Base-by-base conservation (phyloP, 257 asterid genomes). In the Solanum corneliomulleri region DNA sequence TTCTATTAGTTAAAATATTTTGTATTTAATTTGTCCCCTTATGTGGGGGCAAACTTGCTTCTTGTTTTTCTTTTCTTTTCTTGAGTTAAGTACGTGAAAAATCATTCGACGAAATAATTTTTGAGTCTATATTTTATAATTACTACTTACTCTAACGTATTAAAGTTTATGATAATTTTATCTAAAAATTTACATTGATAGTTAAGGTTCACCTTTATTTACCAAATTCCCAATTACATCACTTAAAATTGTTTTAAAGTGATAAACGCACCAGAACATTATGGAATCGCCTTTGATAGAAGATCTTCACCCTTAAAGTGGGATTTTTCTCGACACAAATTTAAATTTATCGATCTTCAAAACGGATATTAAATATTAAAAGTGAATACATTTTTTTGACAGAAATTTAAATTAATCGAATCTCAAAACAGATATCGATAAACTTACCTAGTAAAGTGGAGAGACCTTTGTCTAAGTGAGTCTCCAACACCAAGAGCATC, bases 401-500 rank as follows among this genome's bases (percentile, higher is more conserved):
- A 37, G 0, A 6, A 37, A 37, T 37, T 37, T 1, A n/a, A 10
- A 9, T 60, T 21, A 60, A 5, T 62, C 7, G 1, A 4, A 2
- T 1, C 2, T 7, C 27, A 33, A 33, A 72, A 10, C 16, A 35
- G 1, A 37, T 37, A 37, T 37, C 39, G 39, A 2, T 13, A 74
- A 12, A 0, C 44, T 33, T 82, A 91, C 93, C 88, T 47, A 49
- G 78, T 89, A 60, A 92, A 91, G 49, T 85, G 84, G 58, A 47
- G 87, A 74, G 92, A 92, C 2, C 85, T 74, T 14, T 66, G 85
- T n/a, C 93, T 91, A 83, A 92, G 93, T 44, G 44, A 6, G 69
- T 87, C 71, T 41, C 93, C 93, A 74, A 91, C 42, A 52, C 93
- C 93, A 49, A 91, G 69, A 45, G 92, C 91, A 77, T 92, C 93